These are phyloP conservation scores for Madurella fahalii DNA, from an alignment of 2,329 filamentous ascomycete species.

Conservation along the genomic window DNA sequence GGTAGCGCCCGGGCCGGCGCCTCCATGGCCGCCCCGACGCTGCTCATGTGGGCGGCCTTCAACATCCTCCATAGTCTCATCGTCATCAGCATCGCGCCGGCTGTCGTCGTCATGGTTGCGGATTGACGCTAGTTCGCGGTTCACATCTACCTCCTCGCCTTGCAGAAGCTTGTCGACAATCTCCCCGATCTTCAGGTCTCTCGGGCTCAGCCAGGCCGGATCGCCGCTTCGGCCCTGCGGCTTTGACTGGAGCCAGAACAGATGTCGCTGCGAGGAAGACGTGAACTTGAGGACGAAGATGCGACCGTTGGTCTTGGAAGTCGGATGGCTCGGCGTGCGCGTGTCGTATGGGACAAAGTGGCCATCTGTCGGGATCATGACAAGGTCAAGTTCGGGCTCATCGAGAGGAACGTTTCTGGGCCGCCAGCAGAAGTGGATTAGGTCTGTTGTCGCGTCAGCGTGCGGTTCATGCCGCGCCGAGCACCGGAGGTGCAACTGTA, in stretches of 20 bases:
- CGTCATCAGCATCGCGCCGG: conserved; percentile 47
- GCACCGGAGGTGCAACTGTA: conserved; percentile 19
- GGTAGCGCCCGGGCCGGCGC: conserved; percentile 80
- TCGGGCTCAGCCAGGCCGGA: conserved; percentile 73
- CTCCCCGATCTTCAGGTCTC: conserved; percentile 82
- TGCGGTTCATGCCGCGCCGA: not conserved
- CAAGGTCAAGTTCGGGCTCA: conserved; percentile 77
- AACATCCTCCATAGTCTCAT: conserved; percentile 76
- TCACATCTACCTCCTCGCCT: conserved; percentile 82
- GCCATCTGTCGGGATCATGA: conserved; percentile 90
- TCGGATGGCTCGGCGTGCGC: conserved; percentile 51
- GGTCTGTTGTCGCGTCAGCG: conserved; percentile 49
- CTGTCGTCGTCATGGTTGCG: conserved; percentile 53
- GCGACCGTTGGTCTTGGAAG: conserved; percentile 73
- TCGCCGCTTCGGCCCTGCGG: conserved; percentile 67
- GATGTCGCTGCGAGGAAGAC: conserved; percentile 83
- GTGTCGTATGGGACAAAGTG: conserved; percentile 78
- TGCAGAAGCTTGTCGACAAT: conserved; percentile 81
- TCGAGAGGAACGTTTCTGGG: conserved; percentile 67
- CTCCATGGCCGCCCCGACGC: conserved; percentile 63
- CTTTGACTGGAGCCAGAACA: conserved; percentile 97
- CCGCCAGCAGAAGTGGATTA: conserved; percentile 97
- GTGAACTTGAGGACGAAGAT: conserved; percentile 92
- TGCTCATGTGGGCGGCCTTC: conserved; percentile 59
- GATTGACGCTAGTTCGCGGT: conserved; percentile 64